Conservation (phyloP, 1,284 basidiomycete genomes). For the Apiotrichum akiyoshidainum region DNA sequence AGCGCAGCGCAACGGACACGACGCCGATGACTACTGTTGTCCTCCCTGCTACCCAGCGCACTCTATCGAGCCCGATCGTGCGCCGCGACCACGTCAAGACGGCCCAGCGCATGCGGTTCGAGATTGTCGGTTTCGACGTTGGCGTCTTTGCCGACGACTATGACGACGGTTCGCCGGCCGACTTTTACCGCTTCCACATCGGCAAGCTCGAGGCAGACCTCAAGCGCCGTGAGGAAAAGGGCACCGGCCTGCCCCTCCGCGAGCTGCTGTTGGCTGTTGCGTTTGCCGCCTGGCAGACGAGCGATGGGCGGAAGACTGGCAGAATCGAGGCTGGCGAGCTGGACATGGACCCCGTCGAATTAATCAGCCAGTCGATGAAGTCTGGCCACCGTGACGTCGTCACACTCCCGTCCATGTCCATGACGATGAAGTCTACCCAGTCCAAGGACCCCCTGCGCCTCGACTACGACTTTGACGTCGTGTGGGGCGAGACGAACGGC, state of each 20-base stretch:
- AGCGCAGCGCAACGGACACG: constrained; percentile 54
- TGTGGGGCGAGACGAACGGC: constrained; percentile 42
- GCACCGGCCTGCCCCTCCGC: constrained; percentile 25
- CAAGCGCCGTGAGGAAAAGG: constrained; percentile 21
- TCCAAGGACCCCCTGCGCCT: constrained; percentile 24
- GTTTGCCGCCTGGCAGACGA: constrained; percentile 36
- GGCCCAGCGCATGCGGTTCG: constrained; percentile 43
- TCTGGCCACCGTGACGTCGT: constrained; percentile 33
- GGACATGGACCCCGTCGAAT: constrained; percentile 24
- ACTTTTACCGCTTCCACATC: constrained; percentile 45
- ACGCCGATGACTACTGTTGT: constrained; percentile 79
- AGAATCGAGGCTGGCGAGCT: constrained; percentile 26
- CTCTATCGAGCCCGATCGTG: constrained; percentile 62
- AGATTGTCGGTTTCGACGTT: constrained; percentile 40
- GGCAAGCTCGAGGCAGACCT: constrained; percentile 40
- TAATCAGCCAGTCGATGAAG: constrained; percentile 31
- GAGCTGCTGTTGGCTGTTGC: constrained; percentile 33
- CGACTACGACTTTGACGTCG: constrained; percentile 43
- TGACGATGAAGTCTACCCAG: constrained; percentile 44
- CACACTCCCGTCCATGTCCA: constrained; percentile 35
- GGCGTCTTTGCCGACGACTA: constrained; percentile 41
- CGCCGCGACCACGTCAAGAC: constrained; percentile 42
- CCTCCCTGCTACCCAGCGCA: constrained; percentile 55
- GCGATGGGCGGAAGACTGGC: constrained; percentile 28
- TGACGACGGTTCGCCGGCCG: constrained; percentile 30